phyloP scores from a whole-genome alignment of 78 protist species.

The Dictyostelium capitatum region DNA sequence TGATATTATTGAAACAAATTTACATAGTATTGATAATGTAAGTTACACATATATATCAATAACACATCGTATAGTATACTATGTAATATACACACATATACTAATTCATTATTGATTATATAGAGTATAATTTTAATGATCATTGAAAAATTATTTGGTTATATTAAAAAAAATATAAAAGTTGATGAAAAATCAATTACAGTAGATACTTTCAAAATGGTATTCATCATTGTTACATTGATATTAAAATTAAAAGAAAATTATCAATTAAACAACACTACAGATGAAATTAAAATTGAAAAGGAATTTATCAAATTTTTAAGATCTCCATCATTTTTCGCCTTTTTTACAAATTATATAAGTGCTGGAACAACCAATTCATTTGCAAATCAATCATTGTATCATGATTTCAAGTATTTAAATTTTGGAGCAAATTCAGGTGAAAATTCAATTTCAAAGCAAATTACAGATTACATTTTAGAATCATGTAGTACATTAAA shows the following conservation, averaged over 20 bases:
- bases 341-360: neutral
- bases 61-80: too few relatives aligned
- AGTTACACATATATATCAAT: neutral
- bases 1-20: neutral
- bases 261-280: neutral
- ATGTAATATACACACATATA: too few relatives aligned
- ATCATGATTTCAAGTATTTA: too few relatives aligned
- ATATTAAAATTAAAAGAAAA: neutral
- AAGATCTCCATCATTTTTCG: neutral
- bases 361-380: too few relatives aligned
- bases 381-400: too few relatives aligned
- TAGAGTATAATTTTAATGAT: neutral
- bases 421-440: too few relatives aligned
- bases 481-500: too few relatives aligned
- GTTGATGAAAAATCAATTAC: neutral
- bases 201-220: neutral
- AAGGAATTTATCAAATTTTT: neutral
- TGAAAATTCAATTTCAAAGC: too few relatives aligned
- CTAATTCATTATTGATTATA: neutral
- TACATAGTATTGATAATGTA: neutral
- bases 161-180: neutral
- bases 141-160: neutral
- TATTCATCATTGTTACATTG: neutral
- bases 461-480: too few relatives aligned
- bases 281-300: neutral